A percentile compares a stretch with the other conserved stretches of the same genome.
Evolutionary conservation across 192 early-diverging fungal genomes (phyloP).

Genomic region (Rhizophagus sp.): DNA sequence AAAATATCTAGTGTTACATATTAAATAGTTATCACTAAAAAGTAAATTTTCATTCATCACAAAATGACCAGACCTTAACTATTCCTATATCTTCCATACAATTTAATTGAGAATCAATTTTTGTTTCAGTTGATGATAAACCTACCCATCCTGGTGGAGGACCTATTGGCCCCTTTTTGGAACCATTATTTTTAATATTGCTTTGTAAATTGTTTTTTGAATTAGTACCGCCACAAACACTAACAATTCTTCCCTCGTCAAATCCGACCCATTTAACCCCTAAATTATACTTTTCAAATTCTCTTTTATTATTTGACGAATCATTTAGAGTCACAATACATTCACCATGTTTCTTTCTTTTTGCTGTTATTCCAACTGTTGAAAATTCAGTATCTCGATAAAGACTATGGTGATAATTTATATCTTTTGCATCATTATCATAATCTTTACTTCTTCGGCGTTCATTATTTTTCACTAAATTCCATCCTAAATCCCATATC

Average conservation of each 20-base stretch:
- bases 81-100: neutral
- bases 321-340: slow-evolving; percentile 22
- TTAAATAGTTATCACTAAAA: neutral
- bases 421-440: neutral
- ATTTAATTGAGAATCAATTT: neutral
- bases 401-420: neutral
- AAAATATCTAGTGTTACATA: neutral
- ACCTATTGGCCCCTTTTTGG: neutral
- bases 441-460: neutral
- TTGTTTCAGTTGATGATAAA: neutral
- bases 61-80: slow-evolving; percentile 28
- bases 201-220: neutral
- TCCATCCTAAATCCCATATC: slow-evolving; percentile 47
- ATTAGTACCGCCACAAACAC: slow-evolving; percentile 1
- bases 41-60: slow-evolving; percentile 11
- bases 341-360: slow-evolving; percentile 13
- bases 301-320: neutral
- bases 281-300: neutral
- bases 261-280: slow-evolving; percentile 23
- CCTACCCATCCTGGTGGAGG: slow-evolving; percentile 10
- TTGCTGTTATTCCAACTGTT: neutral
- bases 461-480: neutral
- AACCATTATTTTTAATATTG: neutral
- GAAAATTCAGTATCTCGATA: neutral
- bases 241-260: slow-evolving; percentile 25